phyloP scores from a whole-genome alignment of 2,329 filamentous ascomycete genomes.

The Ophiobolus disseminans region DNA sequence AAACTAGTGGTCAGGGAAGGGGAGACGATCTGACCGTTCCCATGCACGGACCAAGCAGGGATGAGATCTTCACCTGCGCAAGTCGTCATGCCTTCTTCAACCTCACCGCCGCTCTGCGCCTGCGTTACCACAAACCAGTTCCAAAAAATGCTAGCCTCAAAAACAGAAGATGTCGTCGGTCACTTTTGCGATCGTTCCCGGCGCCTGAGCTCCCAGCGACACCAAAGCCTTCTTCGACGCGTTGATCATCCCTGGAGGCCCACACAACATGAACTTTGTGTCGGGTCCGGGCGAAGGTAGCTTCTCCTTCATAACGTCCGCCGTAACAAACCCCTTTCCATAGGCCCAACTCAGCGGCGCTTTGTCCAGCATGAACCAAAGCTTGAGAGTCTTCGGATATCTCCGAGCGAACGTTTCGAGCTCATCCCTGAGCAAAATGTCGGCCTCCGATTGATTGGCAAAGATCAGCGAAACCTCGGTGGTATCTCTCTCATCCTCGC shows the following conservation, averaged over 20 bases:
- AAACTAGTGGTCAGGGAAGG: too few species aligned
- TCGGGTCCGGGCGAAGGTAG: constrained; percentile 57
- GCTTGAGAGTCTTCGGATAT: constrained; percentile 61
- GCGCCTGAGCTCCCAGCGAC: constrained; percentile 59
- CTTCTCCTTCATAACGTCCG: constrained; percentile 57
- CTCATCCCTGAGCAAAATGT: constrained; percentile 65
- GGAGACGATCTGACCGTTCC: too few species aligned
- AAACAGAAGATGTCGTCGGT: constrained; percentile 65
- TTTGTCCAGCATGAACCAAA: constrained; percentile 62
- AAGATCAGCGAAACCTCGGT: constrained; percentile 66
- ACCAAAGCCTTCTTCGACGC: constrained; percentile 58
- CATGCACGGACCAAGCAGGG: not conserved
- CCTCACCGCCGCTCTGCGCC: not conserved
- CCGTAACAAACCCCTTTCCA: constrained; percentile 42
- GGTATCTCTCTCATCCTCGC: constrained; percentile 64
- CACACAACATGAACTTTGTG: constrained; percentile 65
- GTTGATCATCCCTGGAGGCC: constrained; percentile 65
- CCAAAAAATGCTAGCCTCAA: constrained; percentile 32
- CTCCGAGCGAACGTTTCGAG: constrained; percentile 61
- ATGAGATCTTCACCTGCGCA: not conserved
- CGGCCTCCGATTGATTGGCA: constrained; percentile 64
- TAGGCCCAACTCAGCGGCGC: constrained; percentile 8
- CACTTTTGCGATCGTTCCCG: constrained; percentile 60
- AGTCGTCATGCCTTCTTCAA: not conserved
- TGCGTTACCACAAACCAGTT: not conserved